Evolutionary conservation across 768 basidiomycete species (phyloP).

Genomic region (Lentinula edodes): DNA sequence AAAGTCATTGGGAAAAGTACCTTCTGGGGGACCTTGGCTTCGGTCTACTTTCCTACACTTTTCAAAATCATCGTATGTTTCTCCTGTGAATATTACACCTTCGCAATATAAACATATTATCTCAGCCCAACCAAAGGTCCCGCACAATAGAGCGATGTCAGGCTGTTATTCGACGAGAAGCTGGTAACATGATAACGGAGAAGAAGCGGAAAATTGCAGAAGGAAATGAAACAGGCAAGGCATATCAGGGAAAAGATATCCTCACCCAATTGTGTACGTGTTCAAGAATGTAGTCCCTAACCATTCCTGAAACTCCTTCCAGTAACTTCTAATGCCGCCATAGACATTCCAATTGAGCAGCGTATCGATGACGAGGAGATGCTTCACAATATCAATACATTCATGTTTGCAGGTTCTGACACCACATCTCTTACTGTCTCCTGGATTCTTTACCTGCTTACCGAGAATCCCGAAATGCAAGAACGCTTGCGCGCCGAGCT

Average conservation of each 20-base stretch:
- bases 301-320: neutral
- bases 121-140: slow-evolving; percentile 49
- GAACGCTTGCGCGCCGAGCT: slow-evolving; percentile 68
- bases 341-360: slow-evolving; percentile 60
- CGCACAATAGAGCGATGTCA: slow-evolving; percentile 52
- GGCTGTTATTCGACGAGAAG: slow-evolving; percentile 58
- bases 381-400: slow-evolving; percentile 79
- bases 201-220: slow-evolving; percentile 73
- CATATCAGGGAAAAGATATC: slow-evolving; percentile 65
- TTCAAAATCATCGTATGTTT: slow-evolving; percentile 51
- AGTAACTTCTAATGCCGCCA: slow-evolving; percentile 84
- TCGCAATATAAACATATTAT: neutral
- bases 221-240: slow-evolving; percentile 43
- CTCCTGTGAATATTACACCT: neutral
- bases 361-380: slow-evolving; percentile 87
- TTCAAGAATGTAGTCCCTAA: slow-evolving; percentile 2
- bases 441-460: slow-evolving; percentile 78
- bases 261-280: slow-evolving; percentile 70
- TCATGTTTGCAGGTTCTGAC: slow-evolving; percentile 89
- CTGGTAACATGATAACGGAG: slow-evolving; percentile 71
- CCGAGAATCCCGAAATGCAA: slow-evolving; percentile 63
- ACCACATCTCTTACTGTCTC: slow-evolving; percentile 79
- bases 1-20: slow-evolving; percentile 55
- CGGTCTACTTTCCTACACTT: slow-evolving; percentile 55
- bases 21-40: slow-evolving; percentile 38